Percentiles rank a stretch among this genome's conserved stretches.
Conservation (phyloP, 139 green algal species). For the Pleodorina starrii region DNA sequence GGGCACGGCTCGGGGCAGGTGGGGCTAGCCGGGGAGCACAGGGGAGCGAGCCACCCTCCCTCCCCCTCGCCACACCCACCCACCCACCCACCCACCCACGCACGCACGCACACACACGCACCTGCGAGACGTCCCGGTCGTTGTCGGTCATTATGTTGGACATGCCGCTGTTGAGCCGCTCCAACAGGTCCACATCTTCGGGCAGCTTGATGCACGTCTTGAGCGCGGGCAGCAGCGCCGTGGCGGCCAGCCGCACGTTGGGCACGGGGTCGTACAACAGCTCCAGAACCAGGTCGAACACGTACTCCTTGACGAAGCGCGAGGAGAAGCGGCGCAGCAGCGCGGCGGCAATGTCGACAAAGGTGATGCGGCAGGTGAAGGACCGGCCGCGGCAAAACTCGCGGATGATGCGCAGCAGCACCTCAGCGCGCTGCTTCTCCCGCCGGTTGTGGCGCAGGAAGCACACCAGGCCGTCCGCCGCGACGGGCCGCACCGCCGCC, state of each 20-base stretch:
- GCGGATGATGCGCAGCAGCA: slow-evolving; percentile 70
- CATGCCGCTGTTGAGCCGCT: slow-evolving; percentile 85
- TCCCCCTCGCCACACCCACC: no score
- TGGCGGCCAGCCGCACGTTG: slow-evolving; percentile 69
- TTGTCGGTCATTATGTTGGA: slow-evolving; percentile 83
- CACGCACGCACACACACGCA: no score
- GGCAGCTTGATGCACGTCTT: slow-evolving; percentile 78
- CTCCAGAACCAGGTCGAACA: slow-evolving; percentile 66
- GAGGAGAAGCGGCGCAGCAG: slow-evolving; percentile 66
- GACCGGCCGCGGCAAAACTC: slow-evolving; percentile 70
- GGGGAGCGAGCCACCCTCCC: no score
- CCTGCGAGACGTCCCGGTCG: slow-evolving; percentile 75
- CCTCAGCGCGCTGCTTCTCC: slow-evolving; percentile 69
- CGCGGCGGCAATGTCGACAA: slow-evolving; percentile 61
- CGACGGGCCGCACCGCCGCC: slow-evolving; percentile 63
- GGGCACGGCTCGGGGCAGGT: no score
- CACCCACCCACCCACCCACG: no score
- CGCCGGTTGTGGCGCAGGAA: slow-evolving; percentile 62
- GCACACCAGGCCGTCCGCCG: slow-evolving; percentile 62
- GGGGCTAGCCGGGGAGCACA: no score
- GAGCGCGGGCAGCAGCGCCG: slow-evolving; percentile 67
- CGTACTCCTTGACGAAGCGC: slow-evolving; percentile 67
- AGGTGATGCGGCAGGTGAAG: slow-evolving; percentile 64
- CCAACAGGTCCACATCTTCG: slow-evolving; percentile 80
- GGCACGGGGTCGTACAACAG: slow-evolving; percentile 78